Evolutionary conservation across 106 monocot genomes (phyloP), one percentile per base, ranked within the genome.

Genomic region (Apostasia shenzhenica): DNA sequence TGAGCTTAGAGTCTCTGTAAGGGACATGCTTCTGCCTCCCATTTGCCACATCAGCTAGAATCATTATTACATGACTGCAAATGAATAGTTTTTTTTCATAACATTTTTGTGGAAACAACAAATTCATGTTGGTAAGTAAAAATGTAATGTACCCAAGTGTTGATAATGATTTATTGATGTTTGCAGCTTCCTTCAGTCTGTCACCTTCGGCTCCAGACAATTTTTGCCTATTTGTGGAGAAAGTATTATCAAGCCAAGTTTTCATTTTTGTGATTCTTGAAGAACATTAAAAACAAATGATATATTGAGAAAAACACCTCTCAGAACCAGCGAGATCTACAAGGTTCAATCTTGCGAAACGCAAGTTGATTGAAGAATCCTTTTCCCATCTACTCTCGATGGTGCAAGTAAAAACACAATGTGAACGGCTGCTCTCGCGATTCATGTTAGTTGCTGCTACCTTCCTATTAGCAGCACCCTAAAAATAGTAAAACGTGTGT

Each of bases 291-390:
- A 45, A 9, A 59, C 26, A 45, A 68, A 60, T 46, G 7, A 26
- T 45, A 7, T 37, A 54, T 69, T 10, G 1, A 73, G 14, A 41
- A 41, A 26, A 9, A 47, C 70, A 95, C 95, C 95, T 91, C 76
- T 91, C 91, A 63, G 95, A 95, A 12, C 95, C 95, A 77, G 95
- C 95, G 63, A 95, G 79, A 84, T 95, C 95, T 39, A 95, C 95
- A 74, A 95, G 84, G 62, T 91, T 95, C 53, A 95, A 64, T 74
- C 95, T 95, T 54, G 91, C 88, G 83, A 91, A 95, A 52, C 91
- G 79, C 65, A 86, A 50, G 55, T 88, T 91, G 45, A 61, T 72
- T 9, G 83, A 61, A 6, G 82, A 86, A 72, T 95, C 88, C 52
- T 88, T 95, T 59, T 84, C 84, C 95, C 95, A 95, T 70, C 67